Evolutionary conservation across 2,329 filamentous ascomycete species (phyloP), one percentile per base, ranked within the genome.

Genomic region (Proliferodiscus dingleyae): DNA sequence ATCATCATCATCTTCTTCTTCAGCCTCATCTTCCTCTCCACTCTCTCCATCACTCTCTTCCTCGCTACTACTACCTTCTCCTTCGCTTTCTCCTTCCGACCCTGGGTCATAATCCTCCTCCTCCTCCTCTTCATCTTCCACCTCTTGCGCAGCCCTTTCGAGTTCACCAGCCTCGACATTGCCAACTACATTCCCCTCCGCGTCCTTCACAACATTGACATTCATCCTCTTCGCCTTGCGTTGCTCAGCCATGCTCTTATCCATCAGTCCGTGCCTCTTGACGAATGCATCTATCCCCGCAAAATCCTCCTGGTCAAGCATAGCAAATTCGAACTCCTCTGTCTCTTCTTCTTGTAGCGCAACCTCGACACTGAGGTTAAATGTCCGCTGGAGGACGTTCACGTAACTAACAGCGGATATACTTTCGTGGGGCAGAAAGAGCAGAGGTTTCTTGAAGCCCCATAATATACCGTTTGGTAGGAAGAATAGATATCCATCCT

Each of bases 301-400:
- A 49, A 82, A 85, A 58, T 86, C 80, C 52, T 80, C 78, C 63
- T 86, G 81, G 55, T 86, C 82, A 15, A 86, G 62, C 82, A 85
- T 85, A 29, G 71, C 71, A 52, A 85, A 85, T 60, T 85, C 81
- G 18, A 83, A 66, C 57, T 85, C 81, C 50, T 82, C 76, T 1
- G 70, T 72, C 13, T 66, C 70, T 9, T 69, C 70, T 23, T 33
- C 32, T 15, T 77, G 77, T 4, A 54, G 54, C 43, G 61, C 56
- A 8, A 82, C 70, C 58, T 85, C 81, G 1, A 85, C 71, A 1
- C 76, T 77, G 36, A 86, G 73, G 56, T 85, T 85, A 56, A 86
- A 85, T 0, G 82, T 86, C 18, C 81, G 72, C 58, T 84, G 81
- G 37, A 85, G 67, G 21, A 86, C 79, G 47, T 70, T 83, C 4